Conservation (phyloP, 352 stramenopile species). For the Pythium diclinum region DNA sequence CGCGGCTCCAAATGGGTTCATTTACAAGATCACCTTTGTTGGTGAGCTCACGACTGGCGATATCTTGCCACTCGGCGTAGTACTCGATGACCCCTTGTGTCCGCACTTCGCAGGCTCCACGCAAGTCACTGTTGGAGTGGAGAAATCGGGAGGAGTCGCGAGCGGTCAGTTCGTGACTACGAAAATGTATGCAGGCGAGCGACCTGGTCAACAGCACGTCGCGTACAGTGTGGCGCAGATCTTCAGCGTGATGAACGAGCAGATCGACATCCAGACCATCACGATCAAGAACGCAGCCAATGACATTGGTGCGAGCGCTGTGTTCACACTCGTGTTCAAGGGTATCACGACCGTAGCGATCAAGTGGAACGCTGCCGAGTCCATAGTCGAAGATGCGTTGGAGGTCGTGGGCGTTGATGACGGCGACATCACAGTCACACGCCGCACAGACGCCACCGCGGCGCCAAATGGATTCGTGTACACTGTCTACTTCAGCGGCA, state of each 20-base stretch:
- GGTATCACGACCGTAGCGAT: slow-evolving; percentile 38
- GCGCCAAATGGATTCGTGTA: slow-evolving; percentile 67
- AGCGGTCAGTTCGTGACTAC: slow-evolving; percentile 44
- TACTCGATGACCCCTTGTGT: slow-evolving; percentile 25
- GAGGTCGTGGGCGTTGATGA: slow-evolving; percentile 9
- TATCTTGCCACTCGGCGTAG: slow-evolving; percentile 32
- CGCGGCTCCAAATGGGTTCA: slow-evolving; percentile 43
- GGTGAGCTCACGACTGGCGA: slow-evolving; percentile 54
- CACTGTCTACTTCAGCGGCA: slow-evolving; percentile 69
- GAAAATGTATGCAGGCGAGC: slow-evolving; percentile 54
- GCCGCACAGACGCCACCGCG: slow-evolving; percentile 33
- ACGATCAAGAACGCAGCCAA: slow-evolving; percentile 42
- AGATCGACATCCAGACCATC: slow-evolving; percentile 68
- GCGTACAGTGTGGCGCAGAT: slow-evolving; percentile 61
- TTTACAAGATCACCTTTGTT: slow-evolving; percentile 71
- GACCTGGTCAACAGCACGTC: slow-evolving; percentile 34
- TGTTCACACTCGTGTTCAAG: slow-evolving; percentile 42
- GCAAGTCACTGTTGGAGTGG: slow-evolving; percentile 27
- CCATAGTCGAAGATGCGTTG: slow-evolving; percentile 38
- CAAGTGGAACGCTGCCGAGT: slow-evolving; percentile 57
- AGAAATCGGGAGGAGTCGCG: slow-evolving; percentile 27
- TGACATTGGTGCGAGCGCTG: slow-evolving; percentile 32
- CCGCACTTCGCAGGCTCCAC: slow-evolving; percentile 28
- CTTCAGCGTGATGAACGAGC: slow-evolving; percentile 69
- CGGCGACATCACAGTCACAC: slow-evolving; percentile 53